phyloP scores from a whole-genome alignment of 805 yeast species.

The Pichia deserticola region DNA sequence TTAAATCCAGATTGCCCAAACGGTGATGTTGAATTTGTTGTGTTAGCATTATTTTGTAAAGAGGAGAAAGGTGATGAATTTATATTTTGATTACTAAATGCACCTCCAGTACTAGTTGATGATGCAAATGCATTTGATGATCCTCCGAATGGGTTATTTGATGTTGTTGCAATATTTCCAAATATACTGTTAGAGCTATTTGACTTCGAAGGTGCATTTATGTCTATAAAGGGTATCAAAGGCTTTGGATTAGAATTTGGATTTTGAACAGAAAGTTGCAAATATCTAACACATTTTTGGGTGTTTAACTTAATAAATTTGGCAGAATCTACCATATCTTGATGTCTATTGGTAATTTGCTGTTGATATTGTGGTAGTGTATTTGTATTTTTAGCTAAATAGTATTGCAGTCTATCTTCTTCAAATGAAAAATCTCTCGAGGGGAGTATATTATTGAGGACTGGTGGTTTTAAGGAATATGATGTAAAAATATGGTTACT shows the following conservation, averaged over 20 bases:
- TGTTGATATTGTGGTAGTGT: conserved; percentile 33
- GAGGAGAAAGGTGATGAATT: background rate
- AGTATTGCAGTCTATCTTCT: conserved; percentile 41
- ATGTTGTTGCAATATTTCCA: background rate
- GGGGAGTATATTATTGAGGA: conserved; percentile 39
- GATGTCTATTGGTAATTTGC: conserved; percentile 34
- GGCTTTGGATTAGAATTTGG: conserved; percentile 18
- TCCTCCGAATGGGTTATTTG: conserved; percentile 11
- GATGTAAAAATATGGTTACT: conserved; percentile 33
- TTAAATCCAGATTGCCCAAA: conserved; percentile 2
- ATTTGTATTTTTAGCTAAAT: conserved; percentile 34
- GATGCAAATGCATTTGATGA: background rate
- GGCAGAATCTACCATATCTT: conserved; percentile 41
- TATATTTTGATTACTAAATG: conserved; percentile 4
- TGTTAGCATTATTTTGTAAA: background rate
- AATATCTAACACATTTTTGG: conserved; percentile 47
- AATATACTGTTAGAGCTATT: background rate
- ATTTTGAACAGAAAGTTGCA: conserved; percentile 39
- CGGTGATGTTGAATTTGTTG: background rate
- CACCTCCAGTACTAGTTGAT: background rate
- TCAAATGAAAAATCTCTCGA: conserved; percentile 50
- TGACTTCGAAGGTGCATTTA: background rate
- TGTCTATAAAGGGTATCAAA: conserved; percentile 18
- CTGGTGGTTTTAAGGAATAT: conserved; percentile 43
- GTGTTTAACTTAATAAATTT: conserved; percentile 33